Percentiles rank a stretch among this genome's conserved stretches.
These are phyloP conservation scores for Blyttiomyces sp. DNA, from an alignment of 371 early-diverging fungal species.

Conservation along the genomic window DNA sequence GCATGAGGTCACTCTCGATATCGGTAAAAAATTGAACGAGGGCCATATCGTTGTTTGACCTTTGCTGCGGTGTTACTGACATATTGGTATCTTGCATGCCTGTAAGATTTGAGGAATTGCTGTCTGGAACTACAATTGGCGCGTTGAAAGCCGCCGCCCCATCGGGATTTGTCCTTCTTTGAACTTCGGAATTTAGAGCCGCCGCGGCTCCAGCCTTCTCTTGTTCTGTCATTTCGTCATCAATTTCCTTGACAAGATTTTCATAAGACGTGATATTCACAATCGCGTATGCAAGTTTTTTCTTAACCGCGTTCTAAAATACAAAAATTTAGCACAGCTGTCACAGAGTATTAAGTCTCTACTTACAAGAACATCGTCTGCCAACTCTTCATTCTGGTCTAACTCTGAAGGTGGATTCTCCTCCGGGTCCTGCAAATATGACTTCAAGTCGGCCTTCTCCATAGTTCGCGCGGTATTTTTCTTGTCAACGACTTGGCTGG, in stretches of 20 bases:
- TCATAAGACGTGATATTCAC: conserved; percentile 10
- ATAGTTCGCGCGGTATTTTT: conserved; percentile 41
- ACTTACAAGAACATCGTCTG: conserved; percentile 6
- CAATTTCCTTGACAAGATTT: conserved; percentile 15
- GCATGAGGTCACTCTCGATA: not conserved
- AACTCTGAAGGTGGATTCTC: conserved; percentile 9
- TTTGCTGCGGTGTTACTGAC: not conserved
- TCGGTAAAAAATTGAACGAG: not conserved
- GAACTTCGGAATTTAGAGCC: conserved; percentile 11
- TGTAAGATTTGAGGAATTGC: not conserved
- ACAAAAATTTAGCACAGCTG: not conserved
- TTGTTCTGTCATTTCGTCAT: conserved; percentile 23
- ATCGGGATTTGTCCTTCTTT: conserved; percentile 7
- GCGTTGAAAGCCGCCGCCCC: no score
- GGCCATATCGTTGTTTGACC: not conserved
- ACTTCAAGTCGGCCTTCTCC: conserved; percentile 42
- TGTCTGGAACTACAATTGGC: conserved; percentile 1
- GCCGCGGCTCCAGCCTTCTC: conserved; percentile 6
- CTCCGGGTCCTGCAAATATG: conserved; percentile 48
- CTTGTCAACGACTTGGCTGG: conserved; percentile 52
- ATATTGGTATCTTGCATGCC: not conserved
- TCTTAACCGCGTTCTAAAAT: not conserved
- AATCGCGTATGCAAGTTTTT: not conserved
- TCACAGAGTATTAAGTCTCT: not conserved
- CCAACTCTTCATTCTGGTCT: not conserved